phyloP scores from a whole-genome alignment of 768 basidiomycete species.

The Amanita pseudoporphyria region DNA sequence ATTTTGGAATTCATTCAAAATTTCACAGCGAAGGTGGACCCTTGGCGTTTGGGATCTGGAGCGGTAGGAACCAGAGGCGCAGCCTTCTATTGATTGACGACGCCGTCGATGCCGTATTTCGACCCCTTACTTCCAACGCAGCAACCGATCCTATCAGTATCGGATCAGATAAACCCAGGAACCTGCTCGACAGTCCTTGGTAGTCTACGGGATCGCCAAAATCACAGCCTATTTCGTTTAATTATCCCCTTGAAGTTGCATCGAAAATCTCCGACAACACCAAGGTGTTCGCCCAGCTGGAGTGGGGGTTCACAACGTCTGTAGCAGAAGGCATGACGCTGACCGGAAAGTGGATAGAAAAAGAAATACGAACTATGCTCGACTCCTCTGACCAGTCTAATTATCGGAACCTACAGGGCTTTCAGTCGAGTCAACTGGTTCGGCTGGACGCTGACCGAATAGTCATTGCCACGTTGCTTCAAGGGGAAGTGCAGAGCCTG shows the following conservation, averaged over 20 bases:
- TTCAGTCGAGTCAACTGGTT: slow-evolving; percentile 28
- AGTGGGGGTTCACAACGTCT: slow-evolving; percentile 32
- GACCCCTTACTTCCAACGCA: slow-evolving; percentile 29
- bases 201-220: slow-evolving; percentile 20
- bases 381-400: background rate
- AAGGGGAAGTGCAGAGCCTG: slow-evolving; percentile 23
- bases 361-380: slow-evolving; percentile 20
- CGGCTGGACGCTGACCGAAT: slow-evolving; percentile 22
- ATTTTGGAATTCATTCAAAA: slow-evolving; percentile 18
- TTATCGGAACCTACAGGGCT: slow-evolving; percentile 11
- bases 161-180: slow-evolving; percentile 38
- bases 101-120: slow-evolving; percentile 39
- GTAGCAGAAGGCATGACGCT: slow-evolving; percentile 37
- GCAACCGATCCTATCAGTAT: slow-evolving; percentile 32
- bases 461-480: slow-evolving; percentile 49
- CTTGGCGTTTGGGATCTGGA: slow-evolving; percentile 43
- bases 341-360: slow-evolving; percentile 40
- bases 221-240: slow-evolving; percentile 19
- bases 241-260: slow-evolving; percentile 30
- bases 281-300: slow-evolving; percentile 19
- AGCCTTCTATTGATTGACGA: slow-evolving; percentile 51
- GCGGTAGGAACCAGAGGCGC: slow-evolving; percentile 40
- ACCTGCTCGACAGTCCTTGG: slow-evolving; percentile 32
- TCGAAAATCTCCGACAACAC: slow-evolving; percentile 46
- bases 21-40: too few relatives aligned